Percentiles rank a stretch among this genome's conserved stretches.
These are phyloP conservation scores for Malus hybrid DNA, from an alignment of 331 rosid species.

Conservation along the genomic window DNA sequence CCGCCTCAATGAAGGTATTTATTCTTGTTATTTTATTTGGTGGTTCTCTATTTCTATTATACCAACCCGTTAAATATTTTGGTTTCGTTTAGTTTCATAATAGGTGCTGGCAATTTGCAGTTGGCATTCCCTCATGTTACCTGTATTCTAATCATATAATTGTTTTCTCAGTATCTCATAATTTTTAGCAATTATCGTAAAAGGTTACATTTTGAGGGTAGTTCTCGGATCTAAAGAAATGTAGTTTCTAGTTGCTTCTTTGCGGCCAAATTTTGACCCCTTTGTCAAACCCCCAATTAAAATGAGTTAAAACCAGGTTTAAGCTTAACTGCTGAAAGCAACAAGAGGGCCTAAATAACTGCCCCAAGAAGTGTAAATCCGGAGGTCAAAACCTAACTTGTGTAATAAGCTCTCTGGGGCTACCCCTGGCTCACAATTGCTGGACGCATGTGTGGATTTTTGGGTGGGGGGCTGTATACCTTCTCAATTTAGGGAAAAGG, in stretches of 20 bases:
- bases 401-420: background rate
- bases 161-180: background rate
- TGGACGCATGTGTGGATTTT: background rate
- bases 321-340: background rate
- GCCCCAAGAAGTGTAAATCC: background rate
- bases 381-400: background rate
- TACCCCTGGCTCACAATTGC: background rate
- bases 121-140: background rate
- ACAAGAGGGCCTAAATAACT: background rate
- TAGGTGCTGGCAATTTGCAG: background rate
- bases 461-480: background rate
- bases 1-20: slow-evolving; percentile 51
- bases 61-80: background rate
- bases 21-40: background rate
- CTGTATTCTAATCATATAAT: background rate
- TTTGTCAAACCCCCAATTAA: background rate
- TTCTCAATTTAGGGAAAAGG: background rate
- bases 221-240: background rate
- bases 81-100: background rate
- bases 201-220: background rate
- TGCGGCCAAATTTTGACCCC: background rate
- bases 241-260: background rate
- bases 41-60: background rate
- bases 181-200: background rate
- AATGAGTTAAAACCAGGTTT: background rate